Evolutionary conservation across 2,329 filamentous ascomycete genomes (phyloP), one percentile per base, ranked within the genome.

Genomic region (Claviceps maximensis): DNA sequence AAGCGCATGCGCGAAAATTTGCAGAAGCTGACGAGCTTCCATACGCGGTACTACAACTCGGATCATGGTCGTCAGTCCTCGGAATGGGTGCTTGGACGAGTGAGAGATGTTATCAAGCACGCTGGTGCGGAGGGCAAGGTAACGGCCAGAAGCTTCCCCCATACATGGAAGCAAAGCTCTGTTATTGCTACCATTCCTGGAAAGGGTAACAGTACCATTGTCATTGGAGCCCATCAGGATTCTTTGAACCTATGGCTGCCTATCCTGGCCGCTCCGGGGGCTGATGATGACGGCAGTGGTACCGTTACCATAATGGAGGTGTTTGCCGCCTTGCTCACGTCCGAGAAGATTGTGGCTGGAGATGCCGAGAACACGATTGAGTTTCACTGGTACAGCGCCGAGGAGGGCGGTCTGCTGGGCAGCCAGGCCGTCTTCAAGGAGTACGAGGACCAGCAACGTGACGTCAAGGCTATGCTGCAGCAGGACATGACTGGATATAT

Each of bases 401-500:
- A 95, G 67, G 89, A 95, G 68, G 89, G 85, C 50, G 89, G 90
- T 36, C 75, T 95, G 47, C 78, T 95, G 3, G 89, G 89, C 55
- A 91, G 86, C 62, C 89, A 95, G 67, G 90, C 87, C 52, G 87
- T 97, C 67, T 97, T 96, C 74, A 77, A 79, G 50, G 72, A 79
- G 8, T 97, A 97, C 64, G 83, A 87, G 69, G 81, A 83, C 65
- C 70, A 79, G 23, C 77, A 78, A 33, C 79, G 84, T 27, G 82
- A 91, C 58, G 78, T 97, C 67, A 94, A 91, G 72, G 91, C 91
- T 36, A 97, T 97, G 93, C 79, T 97, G 52, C 91, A 97, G 73
- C 91, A 97, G 70, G 91, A 97, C 69, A 97, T 97, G 91, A 95
- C 89, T 1, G 91, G 91, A 19, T 96, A 86, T 66, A 79, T 89